Evolutionary conservation across 345 rosid species (phyloP), one percentile per base, ranked within the genome.

Genomic region (Eutrema yunnanense): DNA sequence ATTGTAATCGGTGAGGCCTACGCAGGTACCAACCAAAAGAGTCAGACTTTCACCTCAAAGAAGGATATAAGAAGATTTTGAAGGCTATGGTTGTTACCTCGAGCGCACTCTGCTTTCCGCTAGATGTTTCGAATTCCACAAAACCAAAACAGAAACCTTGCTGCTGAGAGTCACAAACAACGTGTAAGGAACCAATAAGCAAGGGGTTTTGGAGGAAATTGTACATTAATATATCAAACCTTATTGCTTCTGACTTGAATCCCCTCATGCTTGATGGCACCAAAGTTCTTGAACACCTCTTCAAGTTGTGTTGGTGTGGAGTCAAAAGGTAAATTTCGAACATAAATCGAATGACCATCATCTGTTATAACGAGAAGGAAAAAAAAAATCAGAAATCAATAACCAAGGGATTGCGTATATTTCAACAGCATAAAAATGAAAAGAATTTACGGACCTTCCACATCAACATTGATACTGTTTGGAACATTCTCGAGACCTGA

Each of bases 111-210:
- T 73, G 82, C 82, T 84, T 73, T 52, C 90, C 87, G 69, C 78
- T 78, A 36, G 73, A 42, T 37, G 86, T 82, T 72, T 80, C 82
- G 63, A 88, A 90, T 54, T 90, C 93, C 61, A 90, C 91, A 34
- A 88, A 90, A 58, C 93, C 92, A 74, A 85, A 90, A 81, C 90
- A 88, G 81, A 80, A 88, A 55, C 85, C 87, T 81, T 88, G 88
- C 81, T 82, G 89, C 84, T 81, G 81, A 48, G 70, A 62, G 48
- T 49, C 63, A 66, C 22, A 46, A 34, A 19, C 61, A 69, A 42
- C 63, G 54, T 57, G 30, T 62, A 46, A 73, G 63, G 51, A 44
- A 68, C 52, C 41, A 3, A 65, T 30, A 52, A 30, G 37, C 37
- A 26, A 68, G 48, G 27, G 44, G 29, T 30, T 74, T 58, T 10